Base-by-base conservation (phyloP, 2,329 filamentous ascomycete species). In the Sphaerulina vaccinii region DNA sequence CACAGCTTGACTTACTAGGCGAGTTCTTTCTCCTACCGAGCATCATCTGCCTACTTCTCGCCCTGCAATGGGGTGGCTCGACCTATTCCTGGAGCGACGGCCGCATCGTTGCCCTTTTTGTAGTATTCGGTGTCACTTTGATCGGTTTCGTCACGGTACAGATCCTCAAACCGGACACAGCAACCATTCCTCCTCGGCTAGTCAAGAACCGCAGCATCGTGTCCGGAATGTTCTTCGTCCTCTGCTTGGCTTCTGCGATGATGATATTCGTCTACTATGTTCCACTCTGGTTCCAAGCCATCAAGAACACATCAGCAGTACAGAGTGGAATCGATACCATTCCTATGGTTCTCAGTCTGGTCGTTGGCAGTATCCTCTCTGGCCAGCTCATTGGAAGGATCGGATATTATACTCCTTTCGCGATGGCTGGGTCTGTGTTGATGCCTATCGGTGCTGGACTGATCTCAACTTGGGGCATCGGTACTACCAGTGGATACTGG, bases 361-460 rank as follows among this genome's bases (percentile, higher is more conserved):
- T 76, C 56, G 13, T 68, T n/a, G 61, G 66, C 19, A 72, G 71
- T 36, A 64, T 61, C 16, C 24, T 62, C 9, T 67, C 73, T 10
- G 71, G 70, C 3, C 29, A 22, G 5, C n/a, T 62, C 11, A 69
- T 73, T 21, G 70, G 70, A 1, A 56, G 58, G 1, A 57, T 72
- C 18, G 75, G 74, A 11, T 76, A 76, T 66, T 76, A 77, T 62
- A 75, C 73, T 0, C 73, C 74, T 0, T 74, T 75, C 52, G 72
- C 74, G 62, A 65, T 75, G 35, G 41, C 62, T 9, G 48, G 52
- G 1, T 66, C 67, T 1, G 57, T 73, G 11, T 50, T 76, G 51
- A 73, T 73, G 67, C 57, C 71, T 3, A 69, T 76, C 32, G 74
- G 73, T 11, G 69, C 64, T 22, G 76, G 75, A 3, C 64, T 79